phyloP scores from a whole-genome alignment of 495 filamentous ascomycete genomes.

The Xylaria bambusicola region DNA sequence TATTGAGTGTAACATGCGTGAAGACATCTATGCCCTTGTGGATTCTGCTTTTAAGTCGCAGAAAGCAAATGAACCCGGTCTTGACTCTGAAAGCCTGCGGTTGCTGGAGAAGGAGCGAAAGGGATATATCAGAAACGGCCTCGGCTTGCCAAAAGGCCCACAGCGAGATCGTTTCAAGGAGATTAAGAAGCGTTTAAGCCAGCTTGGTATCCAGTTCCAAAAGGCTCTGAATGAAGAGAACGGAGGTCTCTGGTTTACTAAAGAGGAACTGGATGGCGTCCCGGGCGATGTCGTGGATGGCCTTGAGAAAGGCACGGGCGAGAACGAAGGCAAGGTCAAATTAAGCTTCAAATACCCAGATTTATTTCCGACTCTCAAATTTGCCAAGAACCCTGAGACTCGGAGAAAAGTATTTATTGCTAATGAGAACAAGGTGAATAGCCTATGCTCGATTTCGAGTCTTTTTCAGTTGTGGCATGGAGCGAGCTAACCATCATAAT shows the following conservation, averaged over 20 bases:
- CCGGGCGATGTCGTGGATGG: slow-evolving; percentile 56
- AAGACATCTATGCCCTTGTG: slow-evolving; percentile 62
- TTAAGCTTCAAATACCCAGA: slow-evolving; percentile 66
- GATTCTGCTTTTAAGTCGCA: slow-evolving; percentile 53
- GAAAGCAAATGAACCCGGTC: slow-evolving; percentile 42
- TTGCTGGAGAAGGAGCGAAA: slow-evolving; percentile 61
- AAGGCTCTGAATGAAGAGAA: slow-evolving; percentile 66
- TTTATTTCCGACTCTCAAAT: slow-evolving; percentile 62
- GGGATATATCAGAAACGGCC: slow-evolving; percentile 57
- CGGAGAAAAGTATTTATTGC: slow-evolving; percentile 58
- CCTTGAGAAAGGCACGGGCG: slow-evolving; percentile 70
- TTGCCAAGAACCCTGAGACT: slow-evolving; percentile 55
- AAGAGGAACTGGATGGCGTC: slow-evolving; percentile 60
- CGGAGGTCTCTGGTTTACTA: slow-evolving; percentile 60
- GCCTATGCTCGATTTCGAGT: background rate
- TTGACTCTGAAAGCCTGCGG: slow-evolving; percentile 51
- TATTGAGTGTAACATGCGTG: slow-evolving; percentile 62
- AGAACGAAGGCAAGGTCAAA: slow-evolving; percentile 62
- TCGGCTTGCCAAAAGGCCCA: slow-evolving; percentile 54
- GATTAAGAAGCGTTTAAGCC: slow-evolving; percentile 63
- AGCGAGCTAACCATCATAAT: background rate
- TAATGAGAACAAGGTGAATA: slow-evolving; percentile 58
- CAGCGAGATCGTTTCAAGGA: slow-evolving; percentile 64
- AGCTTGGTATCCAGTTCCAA: slow-evolving; percentile 58
- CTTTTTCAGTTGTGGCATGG: background rate